Percentiles rank a stretch among this genome's conserved stretches.
Evolutionary conservation across 495 filamentous ascomycete species (phyloP).

Genomic region (Neurospora tetraspora): DNA sequence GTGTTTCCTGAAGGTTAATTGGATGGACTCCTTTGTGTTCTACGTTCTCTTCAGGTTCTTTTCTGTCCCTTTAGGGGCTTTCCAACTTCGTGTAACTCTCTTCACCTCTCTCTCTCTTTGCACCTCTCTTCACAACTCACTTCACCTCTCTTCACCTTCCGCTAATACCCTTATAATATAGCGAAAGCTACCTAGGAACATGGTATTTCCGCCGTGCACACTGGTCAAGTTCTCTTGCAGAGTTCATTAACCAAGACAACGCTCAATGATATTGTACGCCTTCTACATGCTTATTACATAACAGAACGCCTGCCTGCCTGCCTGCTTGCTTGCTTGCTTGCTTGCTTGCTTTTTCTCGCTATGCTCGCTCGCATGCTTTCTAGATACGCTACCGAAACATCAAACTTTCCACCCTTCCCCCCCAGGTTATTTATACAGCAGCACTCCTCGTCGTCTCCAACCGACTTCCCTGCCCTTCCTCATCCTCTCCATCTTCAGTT

Average conservation of each 20-base stretch:
- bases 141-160: too few relatives aligned
- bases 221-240: not conserved
- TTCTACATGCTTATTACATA: not conserved
- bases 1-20: not conserved
- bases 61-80: too few relatives aligned
- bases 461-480: not conserved
- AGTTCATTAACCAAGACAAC: not conserved
- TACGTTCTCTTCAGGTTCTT: too few relatives aligned
- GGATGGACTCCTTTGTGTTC: not conserved
- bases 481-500: not conserved
- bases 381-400: not conserved
- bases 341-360: not conserved
- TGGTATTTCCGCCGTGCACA: not conserved
- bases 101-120: too few relatives aligned
- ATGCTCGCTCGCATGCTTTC: not conserved
- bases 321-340: not conserved
- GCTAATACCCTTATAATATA: too few relatives aligned
- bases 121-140: too few relatives aligned
- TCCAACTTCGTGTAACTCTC: too few relatives aligned
- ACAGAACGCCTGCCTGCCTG: not conserved
- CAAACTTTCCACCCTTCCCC: not conserved
- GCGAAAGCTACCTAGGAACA: too few relatives aligned
- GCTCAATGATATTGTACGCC: not conserved
- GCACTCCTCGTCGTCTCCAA: not conserved
- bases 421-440: not conserved